Conservation (phyloP, 148 eudicot genomes). For the Rhododendron ovatum region DNA sequence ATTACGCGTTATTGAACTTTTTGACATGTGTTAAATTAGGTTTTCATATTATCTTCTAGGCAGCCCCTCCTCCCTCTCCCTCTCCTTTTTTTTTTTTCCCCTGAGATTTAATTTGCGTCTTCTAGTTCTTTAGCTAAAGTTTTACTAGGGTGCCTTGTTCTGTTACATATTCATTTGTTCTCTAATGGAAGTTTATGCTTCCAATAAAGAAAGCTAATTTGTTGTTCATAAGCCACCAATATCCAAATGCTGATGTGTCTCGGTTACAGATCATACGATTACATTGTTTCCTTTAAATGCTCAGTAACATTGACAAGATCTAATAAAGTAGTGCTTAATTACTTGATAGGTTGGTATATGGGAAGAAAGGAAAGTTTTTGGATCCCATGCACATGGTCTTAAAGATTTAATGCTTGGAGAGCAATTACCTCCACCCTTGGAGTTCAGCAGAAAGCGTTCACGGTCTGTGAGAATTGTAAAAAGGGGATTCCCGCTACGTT, state of each 20-base stretch:
- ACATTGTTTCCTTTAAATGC: background rate
- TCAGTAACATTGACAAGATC: background rate
- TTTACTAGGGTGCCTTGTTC: background rate
- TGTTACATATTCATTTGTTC: background rate
- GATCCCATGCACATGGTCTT: conserved; percentile 58
- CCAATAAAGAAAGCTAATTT: background rate
- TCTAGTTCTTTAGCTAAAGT: background rate
- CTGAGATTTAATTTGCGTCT: background rate
- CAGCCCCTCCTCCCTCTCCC: background rate
- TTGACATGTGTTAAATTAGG: background rate
- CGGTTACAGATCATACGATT: background rate
- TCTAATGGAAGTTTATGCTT: background rate
- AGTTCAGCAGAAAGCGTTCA: conserved; percentile 72
- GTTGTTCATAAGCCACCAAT: background rate
- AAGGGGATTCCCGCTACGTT: conserved; percentile 78
- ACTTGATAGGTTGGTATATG: conserved; percentile 68
- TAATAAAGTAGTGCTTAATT: conserved; percentile 6
- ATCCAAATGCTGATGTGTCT: background rate
- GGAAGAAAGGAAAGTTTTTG: conserved; percentile 93
- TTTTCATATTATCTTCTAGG: background rate
- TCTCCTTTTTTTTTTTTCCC: background rate
- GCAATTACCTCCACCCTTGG: conserved; percentile 69
- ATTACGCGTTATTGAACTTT: background rate
- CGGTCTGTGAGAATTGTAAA: conserved; percentile 71
- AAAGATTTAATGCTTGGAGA: conserved; percentile 77